A percentile compares a stretch with the other conserved stretches of the same genome.
Conservation (phyloP, 192 early-diverging fungal genomes). For the Lobosporangium transversale region DNA sequence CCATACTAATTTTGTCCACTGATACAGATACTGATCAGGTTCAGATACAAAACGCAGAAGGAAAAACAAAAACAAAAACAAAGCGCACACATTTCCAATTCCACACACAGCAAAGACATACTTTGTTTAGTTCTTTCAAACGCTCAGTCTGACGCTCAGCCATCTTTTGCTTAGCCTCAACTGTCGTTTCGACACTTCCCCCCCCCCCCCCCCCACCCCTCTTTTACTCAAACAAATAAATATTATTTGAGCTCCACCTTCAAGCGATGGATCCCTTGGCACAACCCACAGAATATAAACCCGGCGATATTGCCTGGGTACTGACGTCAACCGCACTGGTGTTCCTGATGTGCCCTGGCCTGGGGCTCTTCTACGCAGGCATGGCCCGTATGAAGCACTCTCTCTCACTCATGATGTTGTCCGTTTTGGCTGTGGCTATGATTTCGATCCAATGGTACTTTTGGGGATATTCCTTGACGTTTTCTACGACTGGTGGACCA, state of each 20-base stretch:
- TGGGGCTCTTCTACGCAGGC: conserved; percentile 83
- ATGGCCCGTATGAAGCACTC: conserved; percentile 82
- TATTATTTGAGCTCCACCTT: neutral
- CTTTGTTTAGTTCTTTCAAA: no score
- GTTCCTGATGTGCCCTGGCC: conserved; percentile 79
- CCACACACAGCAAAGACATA: no score
- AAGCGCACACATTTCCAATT: no score
- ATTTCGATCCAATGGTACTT: conserved; percentile 81
- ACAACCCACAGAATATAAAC: conserved; percentile 58
- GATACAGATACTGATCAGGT: no score
- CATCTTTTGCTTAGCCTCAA: no score
- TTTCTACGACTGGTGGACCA: conserved; percentile 70
- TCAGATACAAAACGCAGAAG: no score
- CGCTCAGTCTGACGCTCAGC: no score
- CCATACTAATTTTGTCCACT: no score
- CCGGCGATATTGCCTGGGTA: conserved; percentile 80
- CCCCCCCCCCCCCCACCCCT: no score
- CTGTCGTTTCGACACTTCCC: no score
- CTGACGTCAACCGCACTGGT: conserved; percentile 75
- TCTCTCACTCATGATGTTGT: conserved; percentile 79
- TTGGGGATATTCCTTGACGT: conserved; percentile 76
- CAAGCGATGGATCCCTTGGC: conserved; percentile 22
- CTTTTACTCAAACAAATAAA: neutral
- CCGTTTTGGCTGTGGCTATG: conserved; percentile 75
- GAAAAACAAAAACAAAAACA: no score